A percentile compares a stretch with the other conserved stretches of the same genome.
phyloP scores from a whole-genome alignment of 2,329 filamentous ascomycete genomes.

The Kalaharituber pfeilii region DNA sequence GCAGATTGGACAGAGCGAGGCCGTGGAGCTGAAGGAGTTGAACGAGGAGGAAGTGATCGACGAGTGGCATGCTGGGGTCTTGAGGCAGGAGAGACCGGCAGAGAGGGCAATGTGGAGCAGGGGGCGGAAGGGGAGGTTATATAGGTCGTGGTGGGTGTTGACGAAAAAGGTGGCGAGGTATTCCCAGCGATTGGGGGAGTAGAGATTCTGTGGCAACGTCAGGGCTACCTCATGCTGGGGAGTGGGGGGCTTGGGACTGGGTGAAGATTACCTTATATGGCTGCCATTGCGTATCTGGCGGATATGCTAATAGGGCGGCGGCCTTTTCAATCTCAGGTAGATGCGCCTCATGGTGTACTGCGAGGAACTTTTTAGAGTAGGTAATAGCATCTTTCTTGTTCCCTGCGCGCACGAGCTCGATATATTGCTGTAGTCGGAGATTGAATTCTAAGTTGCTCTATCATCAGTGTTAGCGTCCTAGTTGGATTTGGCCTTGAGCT shows the following conservation, averaged over 20 bases:
- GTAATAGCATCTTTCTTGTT: slow-evolving; percentile 60
- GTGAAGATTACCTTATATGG: slow-evolving; percentile 43
- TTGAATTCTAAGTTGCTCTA: slow-evolving; percentile 80
- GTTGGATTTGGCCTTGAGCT: neutral
- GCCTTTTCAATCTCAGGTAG: slow-evolving; percentile 52
- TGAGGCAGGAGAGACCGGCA: slow-evolving; percentile 81
- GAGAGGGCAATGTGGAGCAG: slow-evolving; percentile 81
- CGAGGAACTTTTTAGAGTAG: slow-evolving; percentile 68
- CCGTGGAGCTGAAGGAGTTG: slow-evolving; percentile 47
- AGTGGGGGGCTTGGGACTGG: slow-evolving; percentile 5
- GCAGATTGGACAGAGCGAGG: slow-evolving; percentile 84
- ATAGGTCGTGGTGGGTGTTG: slow-evolving; percentile 67
- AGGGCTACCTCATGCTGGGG: too few species aligned
- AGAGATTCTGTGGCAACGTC: slow-evolving; percentile 56
- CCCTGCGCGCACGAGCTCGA: slow-evolving; percentile 60
- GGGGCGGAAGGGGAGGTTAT: slow-evolving; percentile 64
- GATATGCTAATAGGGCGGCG: slow-evolving; percentile 63
- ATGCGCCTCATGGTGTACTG: slow-evolving; percentile 50
- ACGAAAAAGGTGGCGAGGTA: slow-evolving; percentile 66
- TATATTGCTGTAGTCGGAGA: slow-evolving; percentile 83
- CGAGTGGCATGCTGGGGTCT: slow-evolving; percentile 79
- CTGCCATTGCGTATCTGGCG: slow-evolving; percentile 40
- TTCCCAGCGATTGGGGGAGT: slow-evolving; percentile 54
- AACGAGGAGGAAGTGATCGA: slow-evolving; percentile 40
- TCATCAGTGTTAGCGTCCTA: slow-evolving; percentile 2